Conservation (phyloP, 495 filamentous ascomycete genomes). For the Lepraria neglecta region DNA sequence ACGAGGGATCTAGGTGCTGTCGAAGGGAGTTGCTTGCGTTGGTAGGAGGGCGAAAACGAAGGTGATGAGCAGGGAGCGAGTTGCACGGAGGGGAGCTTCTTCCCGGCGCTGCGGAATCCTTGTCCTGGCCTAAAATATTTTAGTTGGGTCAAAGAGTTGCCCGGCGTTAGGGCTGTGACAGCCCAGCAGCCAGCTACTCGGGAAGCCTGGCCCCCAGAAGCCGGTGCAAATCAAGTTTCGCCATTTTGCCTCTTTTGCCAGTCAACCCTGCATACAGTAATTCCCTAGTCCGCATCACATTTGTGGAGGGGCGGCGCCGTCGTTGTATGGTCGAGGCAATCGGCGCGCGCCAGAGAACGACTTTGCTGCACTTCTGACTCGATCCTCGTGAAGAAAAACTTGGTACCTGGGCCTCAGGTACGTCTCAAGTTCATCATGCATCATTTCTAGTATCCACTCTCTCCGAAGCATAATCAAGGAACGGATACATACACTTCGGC, state of each 20-base stretch:
- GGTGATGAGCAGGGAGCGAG: not conserved
- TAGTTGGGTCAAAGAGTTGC: constrained; percentile 2
- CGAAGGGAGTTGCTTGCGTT: not conserved
- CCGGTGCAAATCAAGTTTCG: constrained; percentile 11
- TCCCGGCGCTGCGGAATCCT: constrained; percentile 8
- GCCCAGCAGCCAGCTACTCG: constrained; percentile 10
- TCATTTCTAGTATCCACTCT: constrained; percentile 4
- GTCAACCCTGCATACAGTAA: not conserved
- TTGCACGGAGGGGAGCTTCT: too few relatives aligned
- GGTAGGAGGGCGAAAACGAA: constrained; percentile 1
- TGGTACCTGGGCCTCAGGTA: constrained; percentile 6
- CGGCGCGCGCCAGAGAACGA: constrained; percentile 13
- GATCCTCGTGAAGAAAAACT: not conserved
- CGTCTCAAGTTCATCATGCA: not conserved
- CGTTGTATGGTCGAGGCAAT: not conserved
- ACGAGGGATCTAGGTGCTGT: not conserved
- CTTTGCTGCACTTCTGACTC: not conserved
- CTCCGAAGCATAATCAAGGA: constrained; percentile 6
- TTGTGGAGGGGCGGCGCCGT: not conserved
- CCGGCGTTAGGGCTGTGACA: constrained; percentile 12
- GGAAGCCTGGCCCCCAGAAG: constrained; percentile 12
- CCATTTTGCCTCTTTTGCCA: not conserved
- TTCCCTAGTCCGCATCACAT: constrained; percentile 1
- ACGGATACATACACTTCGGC: constrained; percentile 1
- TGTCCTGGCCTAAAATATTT: constrained; percentile 2